Percentiles rank a stretch among this genome's conserved stretches.
phyloP scores from a whole-genome alignment of 805 yeast species.

The Wickerhamiella kurtzmanii region DNA sequence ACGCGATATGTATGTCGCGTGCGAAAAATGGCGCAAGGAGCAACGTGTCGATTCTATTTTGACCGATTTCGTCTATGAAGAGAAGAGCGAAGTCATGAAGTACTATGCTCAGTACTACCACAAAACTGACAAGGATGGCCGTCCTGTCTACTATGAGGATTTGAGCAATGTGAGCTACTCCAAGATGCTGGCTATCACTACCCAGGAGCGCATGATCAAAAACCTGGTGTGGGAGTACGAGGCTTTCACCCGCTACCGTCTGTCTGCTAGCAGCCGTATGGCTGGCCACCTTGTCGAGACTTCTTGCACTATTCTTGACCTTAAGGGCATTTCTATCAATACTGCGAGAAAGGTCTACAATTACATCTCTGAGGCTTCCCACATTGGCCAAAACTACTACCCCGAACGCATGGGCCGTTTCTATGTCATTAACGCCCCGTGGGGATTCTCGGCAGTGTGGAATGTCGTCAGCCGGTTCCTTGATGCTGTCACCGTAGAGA shows the following conservation, averaged over 20 bases:
- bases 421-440: constrained; percentile 91
- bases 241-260: constrained; percentile 65
- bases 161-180: constrained; percentile 79
- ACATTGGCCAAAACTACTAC: constrained; percentile 91
- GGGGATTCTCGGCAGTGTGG: constrained; percentile 92
- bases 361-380: constrained; percentile 85
- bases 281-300: constrained; percentile 74
- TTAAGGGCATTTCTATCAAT: constrained; percentile 81
- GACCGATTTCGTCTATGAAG: constrained; percentile 80
- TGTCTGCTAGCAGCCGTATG: constrained; percentile 89
- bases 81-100: constrained; percentile 77
- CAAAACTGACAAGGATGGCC: constrained; percentile 91
- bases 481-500: constrained; percentile 94
- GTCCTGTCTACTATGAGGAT: constrained; percentile 92
- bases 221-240: constrained; percentile 98
- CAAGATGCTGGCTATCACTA: constrained; percentile 85
- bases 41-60: constrained; percentile 79
- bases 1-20: constrained; percentile 64
- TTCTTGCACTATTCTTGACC: constrained; percentile 88
- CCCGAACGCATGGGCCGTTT: constrained; percentile 99
- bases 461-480: constrained; percentile 81
- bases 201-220: constrained; percentile 90
- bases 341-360: constrained; percentile 74
- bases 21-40: constrained; percentile 85
- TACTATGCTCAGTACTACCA: constrained; percentile 95